Conservation (phyloP, 495 filamentous ascomycete species). For the Tuber borchii region DNA sequence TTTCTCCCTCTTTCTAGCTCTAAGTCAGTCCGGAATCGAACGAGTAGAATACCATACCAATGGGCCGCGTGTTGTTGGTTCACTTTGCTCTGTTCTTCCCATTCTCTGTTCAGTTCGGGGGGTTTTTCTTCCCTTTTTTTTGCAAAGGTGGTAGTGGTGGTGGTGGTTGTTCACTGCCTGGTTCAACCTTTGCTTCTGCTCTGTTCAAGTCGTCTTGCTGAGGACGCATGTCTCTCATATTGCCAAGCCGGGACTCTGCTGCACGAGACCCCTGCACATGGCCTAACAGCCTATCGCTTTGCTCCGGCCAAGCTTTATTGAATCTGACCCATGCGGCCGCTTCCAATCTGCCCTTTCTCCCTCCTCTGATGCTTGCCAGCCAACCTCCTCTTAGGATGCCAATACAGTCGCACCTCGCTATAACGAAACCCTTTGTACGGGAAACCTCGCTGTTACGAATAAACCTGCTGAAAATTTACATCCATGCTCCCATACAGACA, state of each 20-base stretch:
- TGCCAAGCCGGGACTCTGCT: constrained; percentile 31
- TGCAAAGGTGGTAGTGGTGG: not conserved
- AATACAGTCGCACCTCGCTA: no score
- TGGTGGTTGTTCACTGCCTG: not conserved
- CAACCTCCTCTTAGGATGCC: not conserved
- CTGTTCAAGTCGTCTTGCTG: constrained; percentile 10
- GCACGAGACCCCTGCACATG: constrained; percentile 24
- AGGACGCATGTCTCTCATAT: constrained; percentile 15
- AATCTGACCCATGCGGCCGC: not conserved
- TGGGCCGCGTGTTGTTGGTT: not conserved
- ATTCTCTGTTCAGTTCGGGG: not conserved
- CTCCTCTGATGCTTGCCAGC: no score
- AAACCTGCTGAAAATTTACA: no score
- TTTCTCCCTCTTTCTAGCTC: not conserved
- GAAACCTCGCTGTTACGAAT: no score
- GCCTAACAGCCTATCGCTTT: constrained; percentile 26
- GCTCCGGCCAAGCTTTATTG: constrained; percentile 22
- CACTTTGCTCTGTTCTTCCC: not conserved
- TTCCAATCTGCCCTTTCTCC: no score
- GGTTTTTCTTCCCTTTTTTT: not conserved
- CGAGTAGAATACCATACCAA: not conserved
- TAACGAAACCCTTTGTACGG: no score
- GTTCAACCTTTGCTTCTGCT: constrained; percentile 2
- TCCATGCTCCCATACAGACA: no score
- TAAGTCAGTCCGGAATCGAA: not conserved